phyloP scores from a whole-genome alignment of 2,329 filamentous ascomycete genomes.

The Sporothrix phasma region DNA sequence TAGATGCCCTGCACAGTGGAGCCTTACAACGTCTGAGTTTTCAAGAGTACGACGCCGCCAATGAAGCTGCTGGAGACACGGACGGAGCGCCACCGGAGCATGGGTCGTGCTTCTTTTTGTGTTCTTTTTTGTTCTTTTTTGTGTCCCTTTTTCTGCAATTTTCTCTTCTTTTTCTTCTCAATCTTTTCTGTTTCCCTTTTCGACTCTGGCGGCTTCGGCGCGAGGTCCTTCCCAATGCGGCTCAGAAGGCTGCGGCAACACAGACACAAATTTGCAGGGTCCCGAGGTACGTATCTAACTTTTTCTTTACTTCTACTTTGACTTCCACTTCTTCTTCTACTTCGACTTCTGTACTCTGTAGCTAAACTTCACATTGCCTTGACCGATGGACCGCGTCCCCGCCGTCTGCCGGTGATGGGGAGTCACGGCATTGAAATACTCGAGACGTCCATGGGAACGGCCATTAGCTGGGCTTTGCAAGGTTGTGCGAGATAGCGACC shows the following conservation, averaged over 20 bases:
- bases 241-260: neutral
- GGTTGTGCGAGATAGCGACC: neutral
- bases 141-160: neutral
- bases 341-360: too few relatives aligned
- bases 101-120: neutral
- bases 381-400: neutral
- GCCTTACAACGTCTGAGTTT: too few relatives aligned
- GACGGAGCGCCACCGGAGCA: neutral
- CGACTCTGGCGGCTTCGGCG: neutral
- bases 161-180: too few relatives aligned
- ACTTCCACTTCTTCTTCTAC: too few relatives aligned
- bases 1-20: neutral
- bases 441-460: neutral
- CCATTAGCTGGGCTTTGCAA: too few relatives aligned
- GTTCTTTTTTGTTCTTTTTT: neutral
- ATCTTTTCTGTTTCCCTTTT: neutral
- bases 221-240: slow-evolving; percentile 1
- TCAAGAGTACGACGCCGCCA: neutral
- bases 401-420: neutral
- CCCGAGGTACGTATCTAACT: neutral
- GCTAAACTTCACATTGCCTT: neutral
- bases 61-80: neutral
- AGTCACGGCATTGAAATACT: neutral
- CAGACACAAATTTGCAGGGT: neutral
- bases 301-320: too few relatives aligned